A percentile compares a stretch with the other conserved stretches of the same genome.
Conservation (phyloP, 1,284 basidiomycete species). For the Vanrija pseudolonga region DNA sequence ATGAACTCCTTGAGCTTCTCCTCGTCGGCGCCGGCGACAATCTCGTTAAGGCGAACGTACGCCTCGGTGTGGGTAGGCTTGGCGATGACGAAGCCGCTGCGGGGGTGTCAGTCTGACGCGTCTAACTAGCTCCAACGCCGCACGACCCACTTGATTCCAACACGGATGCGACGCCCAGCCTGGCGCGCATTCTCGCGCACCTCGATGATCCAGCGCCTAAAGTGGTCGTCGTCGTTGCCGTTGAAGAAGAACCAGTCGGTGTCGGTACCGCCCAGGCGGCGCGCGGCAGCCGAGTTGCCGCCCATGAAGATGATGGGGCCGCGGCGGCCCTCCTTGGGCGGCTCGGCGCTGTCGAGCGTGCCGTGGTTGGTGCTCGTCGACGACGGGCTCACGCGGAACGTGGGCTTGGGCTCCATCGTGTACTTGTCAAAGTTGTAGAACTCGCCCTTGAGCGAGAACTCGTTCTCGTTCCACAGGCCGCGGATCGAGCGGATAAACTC, state of each 20-base stretch:
- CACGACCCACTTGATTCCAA: conserved; percentile 4
- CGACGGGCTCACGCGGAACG: no score
- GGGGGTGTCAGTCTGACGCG: no score
- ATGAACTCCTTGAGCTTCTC: conserved; percentile 3
- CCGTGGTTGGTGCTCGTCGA: no score
- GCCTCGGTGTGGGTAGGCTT: conserved; percentile 12
- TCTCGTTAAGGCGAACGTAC: conserved; percentile 4
- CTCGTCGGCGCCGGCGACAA: conserved; percentile 5
- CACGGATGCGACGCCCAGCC: not conserved
- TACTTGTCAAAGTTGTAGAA: no score
- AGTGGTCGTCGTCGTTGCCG: no score
- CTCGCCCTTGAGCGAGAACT: not conserved
- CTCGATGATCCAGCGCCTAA: not conserved
- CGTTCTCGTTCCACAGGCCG: not conserved
- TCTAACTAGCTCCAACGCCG: no score
- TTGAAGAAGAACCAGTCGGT: no score
- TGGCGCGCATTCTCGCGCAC: not conserved
- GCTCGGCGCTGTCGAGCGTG: no score
- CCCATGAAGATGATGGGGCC: conserved; percentile 12
- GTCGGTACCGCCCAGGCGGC: not conserved
- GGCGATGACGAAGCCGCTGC: conserved; percentile 15
- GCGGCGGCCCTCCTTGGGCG: no score
- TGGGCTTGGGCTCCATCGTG: no score
- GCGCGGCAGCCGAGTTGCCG: conserved; percentile 11
- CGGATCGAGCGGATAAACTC: no score